A percentile compares a stretch with the other conserved stretches of the same genome.
Evolutionary conservation across 331 rosid genomes (phyloP).

Genomic region (Malus hybrid): DNA sequence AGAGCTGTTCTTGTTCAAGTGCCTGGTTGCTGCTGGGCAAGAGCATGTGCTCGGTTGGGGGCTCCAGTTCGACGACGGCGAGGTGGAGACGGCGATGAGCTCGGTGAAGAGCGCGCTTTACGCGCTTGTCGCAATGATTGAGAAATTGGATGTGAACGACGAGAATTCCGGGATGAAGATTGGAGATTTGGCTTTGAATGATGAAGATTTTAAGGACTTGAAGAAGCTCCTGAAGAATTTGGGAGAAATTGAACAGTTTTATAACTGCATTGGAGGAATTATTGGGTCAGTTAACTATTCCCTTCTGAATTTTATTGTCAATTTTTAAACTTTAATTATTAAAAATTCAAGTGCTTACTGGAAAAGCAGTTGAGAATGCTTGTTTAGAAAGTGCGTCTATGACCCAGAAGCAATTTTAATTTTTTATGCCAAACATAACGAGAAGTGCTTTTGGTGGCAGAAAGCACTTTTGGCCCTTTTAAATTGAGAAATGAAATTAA

Average conservation of each 20-base stretch:
- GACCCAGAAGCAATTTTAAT: neutral
- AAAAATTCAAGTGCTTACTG: neutral
- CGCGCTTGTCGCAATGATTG: constrained; percentile 63
- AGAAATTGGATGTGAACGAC: constrained; percentile 43
- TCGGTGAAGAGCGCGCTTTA: constrained; percentile 63
- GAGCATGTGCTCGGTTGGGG: constrained; percentile 59
- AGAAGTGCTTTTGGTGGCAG: neutral
- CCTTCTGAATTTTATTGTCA: neutral
- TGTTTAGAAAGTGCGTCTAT: neutral
- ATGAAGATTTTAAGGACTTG: constrained; percentile 49
- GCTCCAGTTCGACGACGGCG: constrained; percentile 19
- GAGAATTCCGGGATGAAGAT: constrained; percentile 22
- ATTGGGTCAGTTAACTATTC: constrained; percentile 58
- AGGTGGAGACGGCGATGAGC: constrained; percentile 30
- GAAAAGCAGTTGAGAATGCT: neutral
- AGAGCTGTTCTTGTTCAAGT: constrained; percentile 52
- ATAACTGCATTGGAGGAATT: constrained; percentile 92
- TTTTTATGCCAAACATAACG: neutral
- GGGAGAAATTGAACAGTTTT: constrained; percentile 65
- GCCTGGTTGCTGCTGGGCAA: constrained; percentile 81
- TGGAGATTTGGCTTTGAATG: constrained; percentile 34
- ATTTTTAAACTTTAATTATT: neutral
- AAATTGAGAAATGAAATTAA: neutral
- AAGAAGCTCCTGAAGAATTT: constrained; percentile 50
- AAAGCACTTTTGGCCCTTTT: neutral